Base-by-base conservation (phyloP, 345 rosid species). In the Sisymbrium altissimum region DNA sequence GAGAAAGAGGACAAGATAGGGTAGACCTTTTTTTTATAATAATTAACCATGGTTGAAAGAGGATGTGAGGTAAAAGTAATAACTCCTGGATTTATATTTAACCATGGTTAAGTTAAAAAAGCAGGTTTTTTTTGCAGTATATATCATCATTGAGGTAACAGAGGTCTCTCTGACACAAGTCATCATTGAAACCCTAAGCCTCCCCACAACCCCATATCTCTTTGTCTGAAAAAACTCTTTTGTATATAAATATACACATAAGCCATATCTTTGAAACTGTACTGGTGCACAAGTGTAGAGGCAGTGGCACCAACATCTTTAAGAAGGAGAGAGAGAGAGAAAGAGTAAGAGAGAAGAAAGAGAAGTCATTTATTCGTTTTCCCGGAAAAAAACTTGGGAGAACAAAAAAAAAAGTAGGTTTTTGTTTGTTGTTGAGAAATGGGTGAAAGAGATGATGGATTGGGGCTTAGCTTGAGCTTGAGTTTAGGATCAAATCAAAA, bases 401-500 rank as follows among this genome's bases (percentile, higher is more conserved):
- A 33, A 21, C 19, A 12, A 13, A 21, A 38, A 65, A 50, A 30
- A 9, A 39, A 21, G 38, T 32, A 43, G 21, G 52, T 53, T 67
- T 74, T 52, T 18, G 23, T 21, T 23, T 40, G 56, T 29, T 43
- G 48, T 63, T 59, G 32, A 66, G 72, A 64, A 66, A 88, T 86
- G 96, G 83, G 78, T 25, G 88, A 81, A 27, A 87, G 85, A 73
- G 84, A 84, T 56, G 84, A 86, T 72, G 84, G 74, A 0, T 70
- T 86, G 74, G 87, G 89, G n/a, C 54, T 90, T 76, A 81, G 89
- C 70, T 70, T 90, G 85, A 81, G 92, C 13, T 63, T 73, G 12
- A 64, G 81, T 53, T 50, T 77, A 40, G 77, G 80, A 10, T 66
- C 58, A n/a, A 59, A 65, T 39, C 79, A 44, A 0, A 76, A 72